Evolutionary conservation across 805 yeast genomes (phyloP), one percentile per base, ranked within the genome.

Genomic region (Priceomyces carsonii): DNA sequence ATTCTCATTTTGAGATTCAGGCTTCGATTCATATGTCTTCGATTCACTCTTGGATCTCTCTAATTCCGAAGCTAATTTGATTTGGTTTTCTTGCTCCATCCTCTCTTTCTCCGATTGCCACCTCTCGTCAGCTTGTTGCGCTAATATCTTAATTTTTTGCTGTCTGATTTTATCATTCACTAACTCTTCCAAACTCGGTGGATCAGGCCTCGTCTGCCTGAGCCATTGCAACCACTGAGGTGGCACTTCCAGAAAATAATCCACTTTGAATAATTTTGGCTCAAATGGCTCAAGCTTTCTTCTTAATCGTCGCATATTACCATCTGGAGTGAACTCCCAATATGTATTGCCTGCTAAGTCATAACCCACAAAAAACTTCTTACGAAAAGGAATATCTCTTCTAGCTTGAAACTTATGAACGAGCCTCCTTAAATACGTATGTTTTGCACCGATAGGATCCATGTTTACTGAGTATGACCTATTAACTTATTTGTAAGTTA

Each of bases 221-320:
- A 87, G 69, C 95, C 95, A 86, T 53, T 82, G 90, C 24, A 75
- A 65, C 95, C 95, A 86, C 49, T 79, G 87, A 10, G 88, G 77
- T 12, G 80, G 80, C 3, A 72, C 77, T 12, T 78, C 75, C 5
- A 67, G 55, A 44, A 77, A 79, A 44, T 82, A 81, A 42, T 81
- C 84, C 5, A 73, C 76, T 29, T 75, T 68, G 50, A 73, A 75
- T 4, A 67, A 53, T 36, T 69, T 66, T 28, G 68, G 65, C 24
- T 62, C 57, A 26, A 60, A 54, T 8, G 87, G 85, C 38, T 81
- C 79, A 36, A 81, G 71, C 35, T 82, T 77, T 29, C 95, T 59
- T 32, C 95, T 63, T 39, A 81, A 67, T 39, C 80, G 57, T 17
- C 58, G 63, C 46, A 77, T 67, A 47, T 73, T 70, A 5, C 73